A percentile compares a stretch with the other conserved stretches of the same genome.
Conservation (phyloP, 2,329 filamentous ascomycete species). For the Microsporum audouinii region DNA sequence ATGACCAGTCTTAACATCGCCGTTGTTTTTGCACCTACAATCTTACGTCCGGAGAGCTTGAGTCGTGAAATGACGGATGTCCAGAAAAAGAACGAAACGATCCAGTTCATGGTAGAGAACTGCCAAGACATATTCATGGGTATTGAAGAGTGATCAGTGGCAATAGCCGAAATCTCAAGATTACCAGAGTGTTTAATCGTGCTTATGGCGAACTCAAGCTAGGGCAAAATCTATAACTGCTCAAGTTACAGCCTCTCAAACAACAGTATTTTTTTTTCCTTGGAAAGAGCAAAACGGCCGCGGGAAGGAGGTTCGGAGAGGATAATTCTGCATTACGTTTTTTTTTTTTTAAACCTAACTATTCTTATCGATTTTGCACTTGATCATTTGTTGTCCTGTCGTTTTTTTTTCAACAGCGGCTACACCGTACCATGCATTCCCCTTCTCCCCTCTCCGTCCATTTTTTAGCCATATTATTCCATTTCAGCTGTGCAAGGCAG, state of each 20-base stretch:
- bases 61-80: constrained; percentile 95
- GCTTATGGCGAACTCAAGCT: background rate
- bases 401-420: background rate
- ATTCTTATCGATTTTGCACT: background rate
- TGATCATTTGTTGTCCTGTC: background rate
- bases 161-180: background rate
- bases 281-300: background rate
- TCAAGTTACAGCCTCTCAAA: background rate
- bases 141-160: background rate
- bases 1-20: constrained; percentile 96
- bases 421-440: background rate
- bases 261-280: background rate
- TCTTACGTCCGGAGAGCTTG: constrained; percentile 82
- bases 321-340: background rate
- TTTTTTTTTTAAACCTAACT: background rate
- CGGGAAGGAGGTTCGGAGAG: background rate
- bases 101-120: constrained; percentile 89
- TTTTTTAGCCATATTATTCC: background rate
- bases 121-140: constrained; percentile 64
- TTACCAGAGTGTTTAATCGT: background rate
- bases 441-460: background rate
- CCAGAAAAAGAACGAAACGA: constrained; percentile 78
- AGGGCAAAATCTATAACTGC: background rate
- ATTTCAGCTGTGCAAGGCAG: background rate
- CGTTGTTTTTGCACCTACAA: constrained; percentile 94